A percentile compares a stretch with the other conserved stretches of the same genome.
phyloP scores from a whole-genome alignment of 225 moss, liverwort and hornwort species.

The Pleurozium schreberi region DNA sequence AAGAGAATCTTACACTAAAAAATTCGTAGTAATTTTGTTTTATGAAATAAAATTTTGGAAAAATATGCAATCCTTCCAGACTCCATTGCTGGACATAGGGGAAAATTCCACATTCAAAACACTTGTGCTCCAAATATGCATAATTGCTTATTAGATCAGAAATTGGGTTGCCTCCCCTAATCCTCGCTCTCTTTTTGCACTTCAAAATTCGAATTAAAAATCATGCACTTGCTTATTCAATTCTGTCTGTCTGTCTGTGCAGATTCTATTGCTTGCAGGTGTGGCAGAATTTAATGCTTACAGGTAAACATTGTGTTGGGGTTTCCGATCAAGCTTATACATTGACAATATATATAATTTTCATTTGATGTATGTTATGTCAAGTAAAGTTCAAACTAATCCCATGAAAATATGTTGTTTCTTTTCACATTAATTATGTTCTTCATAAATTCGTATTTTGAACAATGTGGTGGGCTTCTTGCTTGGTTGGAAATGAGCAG shows the following conservation, averaged over 20 bases:
- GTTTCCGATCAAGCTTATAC: background rate
- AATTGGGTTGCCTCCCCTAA: too few relatives aligned
- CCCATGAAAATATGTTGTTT: background rate
- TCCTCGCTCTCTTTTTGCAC: background rate
- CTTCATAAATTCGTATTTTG: background rate
- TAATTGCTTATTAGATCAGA: too few relatives aligned
- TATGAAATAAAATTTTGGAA: too few relatives aligned
- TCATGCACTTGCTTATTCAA: background rate
- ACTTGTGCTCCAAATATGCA: too few relatives aligned
- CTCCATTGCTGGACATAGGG: too few relatives aligned
- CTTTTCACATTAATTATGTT: background rate
- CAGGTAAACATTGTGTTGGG: background rate
- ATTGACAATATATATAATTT: background rate
- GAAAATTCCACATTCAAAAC: too few relatives aligned
- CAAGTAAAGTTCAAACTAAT: background rate
- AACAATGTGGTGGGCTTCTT: background rate
- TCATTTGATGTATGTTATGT: background rate
- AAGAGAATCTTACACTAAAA: too few relatives aligned
- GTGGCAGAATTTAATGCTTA: constrained; percentile 34
- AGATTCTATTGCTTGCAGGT: constrained; percentile 34
- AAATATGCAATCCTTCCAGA: too few relatives aligned
- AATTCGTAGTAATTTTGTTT: too few relatives aligned
- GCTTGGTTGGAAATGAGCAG: background rate
- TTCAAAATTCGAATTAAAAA: background rate
- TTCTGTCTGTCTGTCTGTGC: background rate